These are phyloP conservation scores for Entomortierella beljakovae DNA, from an alignment of 192 early-diverging fungal species.

Conservation along the genomic window DNA sequence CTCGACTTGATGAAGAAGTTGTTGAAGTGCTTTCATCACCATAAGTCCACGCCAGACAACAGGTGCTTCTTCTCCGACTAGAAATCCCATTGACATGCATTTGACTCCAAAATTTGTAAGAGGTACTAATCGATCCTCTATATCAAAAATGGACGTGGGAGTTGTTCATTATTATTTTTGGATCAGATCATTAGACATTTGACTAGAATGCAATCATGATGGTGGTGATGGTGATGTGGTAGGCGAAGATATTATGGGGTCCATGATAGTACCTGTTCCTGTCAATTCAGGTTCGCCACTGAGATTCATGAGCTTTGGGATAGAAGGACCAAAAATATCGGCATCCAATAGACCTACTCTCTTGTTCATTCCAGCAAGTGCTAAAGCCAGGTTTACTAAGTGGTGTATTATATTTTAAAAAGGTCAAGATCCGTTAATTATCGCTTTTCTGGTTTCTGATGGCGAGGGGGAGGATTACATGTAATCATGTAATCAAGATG, in stretches of 20 bases:
- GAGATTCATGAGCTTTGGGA: constrained; percentile 88
- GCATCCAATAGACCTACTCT: constrained; percentile 86
- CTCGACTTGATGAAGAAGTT: constrained; percentile 85
- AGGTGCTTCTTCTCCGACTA: constrained; percentile 76
- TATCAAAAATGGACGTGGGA: neutral
- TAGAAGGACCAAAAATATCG: constrained; percentile 94
- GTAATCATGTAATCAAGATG: neutral
- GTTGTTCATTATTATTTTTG: too few relatives aligned
- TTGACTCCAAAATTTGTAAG: constrained; percentile 88
- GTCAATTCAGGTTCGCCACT: constrained; percentile 75
- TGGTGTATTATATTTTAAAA: too few relatives aligned
- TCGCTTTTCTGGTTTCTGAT: neutral
- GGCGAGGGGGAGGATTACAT: neutral
- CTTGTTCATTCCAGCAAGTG: constrained; percentile 67
- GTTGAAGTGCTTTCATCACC: constrained; percentile 94
- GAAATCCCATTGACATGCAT: constrained; percentile 93
- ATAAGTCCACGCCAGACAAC: constrained; percentile 94
- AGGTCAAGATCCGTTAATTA: too few relatives aligned
- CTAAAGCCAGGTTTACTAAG: constrained; percentile 82
- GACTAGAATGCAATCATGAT: too few relatives aligned
- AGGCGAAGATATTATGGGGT: neutral
- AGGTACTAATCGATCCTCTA: constrained; percentile 72
- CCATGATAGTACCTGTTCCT: constrained; percentile 56
- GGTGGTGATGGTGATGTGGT: too few relatives aligned
- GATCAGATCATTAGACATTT: too few relatives aligned